Evolutionary conservation across 345 rosid genomes (phyloP).

Genomic region (Citrus medica): DNA sequence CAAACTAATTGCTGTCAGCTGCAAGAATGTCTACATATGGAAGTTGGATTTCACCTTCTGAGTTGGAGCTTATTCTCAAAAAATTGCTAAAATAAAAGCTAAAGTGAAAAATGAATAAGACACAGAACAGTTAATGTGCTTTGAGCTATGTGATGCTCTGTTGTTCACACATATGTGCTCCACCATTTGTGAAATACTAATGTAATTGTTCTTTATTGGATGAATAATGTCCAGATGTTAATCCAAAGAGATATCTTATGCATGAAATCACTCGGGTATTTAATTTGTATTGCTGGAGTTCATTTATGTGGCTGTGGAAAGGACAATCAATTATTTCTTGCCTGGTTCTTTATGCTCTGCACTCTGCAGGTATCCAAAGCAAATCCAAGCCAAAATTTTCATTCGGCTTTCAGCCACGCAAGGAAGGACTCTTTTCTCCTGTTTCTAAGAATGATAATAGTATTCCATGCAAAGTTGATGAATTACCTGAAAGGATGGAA

Average conservation of each 20-base stretch:
- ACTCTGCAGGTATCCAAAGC: conserved; percentile 44
- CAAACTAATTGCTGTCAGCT: neutral
- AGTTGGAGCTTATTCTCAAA: neutral
- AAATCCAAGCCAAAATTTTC: conserved; percentile 55
- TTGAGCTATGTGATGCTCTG: neutral
- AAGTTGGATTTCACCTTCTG: neutral
- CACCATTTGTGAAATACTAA: neutral
- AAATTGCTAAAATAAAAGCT: neutral
- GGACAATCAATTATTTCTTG: neutral
- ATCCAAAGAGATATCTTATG: neutral
- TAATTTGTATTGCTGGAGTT: neutral
- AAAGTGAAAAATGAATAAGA: neutral
- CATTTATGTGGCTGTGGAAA: neutral
- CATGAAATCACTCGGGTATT: neutral
- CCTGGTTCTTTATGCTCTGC: conserved; percentile 20
- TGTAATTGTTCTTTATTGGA: neutral
- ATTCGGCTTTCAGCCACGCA: conserved; percentile 34
- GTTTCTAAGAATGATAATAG: conserved; percentile 10
- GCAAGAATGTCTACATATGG: neutral
- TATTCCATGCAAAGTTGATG: conserved; percentile 26
- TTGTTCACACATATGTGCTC: neutral
- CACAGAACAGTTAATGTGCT: neutral
- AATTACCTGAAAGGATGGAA: conserved; percentile 31
- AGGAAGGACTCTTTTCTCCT: conserved; percentile 21
- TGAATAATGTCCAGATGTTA: neutral